These are phyloP conservation scores for Nicotiana tabacum DNA, from an alignment of 257 asterid genomes.

Conservation along the genomic window DNA sequence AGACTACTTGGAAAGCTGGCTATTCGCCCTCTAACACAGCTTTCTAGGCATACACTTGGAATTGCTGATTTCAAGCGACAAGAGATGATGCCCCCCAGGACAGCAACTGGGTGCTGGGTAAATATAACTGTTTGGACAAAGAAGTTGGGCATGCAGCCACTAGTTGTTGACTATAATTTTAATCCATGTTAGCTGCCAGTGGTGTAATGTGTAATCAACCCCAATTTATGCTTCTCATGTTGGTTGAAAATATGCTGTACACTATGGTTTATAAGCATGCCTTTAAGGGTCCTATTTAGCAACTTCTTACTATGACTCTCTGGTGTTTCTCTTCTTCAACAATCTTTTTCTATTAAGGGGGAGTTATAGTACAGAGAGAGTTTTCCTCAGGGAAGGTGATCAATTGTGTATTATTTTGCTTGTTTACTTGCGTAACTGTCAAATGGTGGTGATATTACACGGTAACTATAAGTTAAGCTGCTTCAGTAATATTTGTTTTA, in stretches of 20 bases:
- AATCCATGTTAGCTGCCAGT: neutral
- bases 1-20: neutral
- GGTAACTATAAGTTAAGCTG: neutral
- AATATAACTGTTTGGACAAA: neutral
- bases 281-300: neutral
- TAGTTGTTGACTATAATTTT: neutral
- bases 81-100: neutral
- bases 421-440: neutral
- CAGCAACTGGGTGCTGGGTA: neutral
- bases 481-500: neutral
- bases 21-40: neutral
- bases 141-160: neutral
- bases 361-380: neutral
- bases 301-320: neutral
- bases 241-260: neutral
- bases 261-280: neutral
- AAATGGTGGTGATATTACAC: neutral
- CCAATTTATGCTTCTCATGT: neutral
- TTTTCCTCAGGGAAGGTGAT: neutral
- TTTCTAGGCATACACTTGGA: neutral
- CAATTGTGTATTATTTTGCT: neutral
- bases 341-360: neutral
- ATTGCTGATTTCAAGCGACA: neutral
- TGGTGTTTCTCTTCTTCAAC: neutral
- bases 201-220: neutral